phyloP scores from a whole-genome alignment of 768 basidiomycete genomes.

The Clavulina sp. region DNA sequence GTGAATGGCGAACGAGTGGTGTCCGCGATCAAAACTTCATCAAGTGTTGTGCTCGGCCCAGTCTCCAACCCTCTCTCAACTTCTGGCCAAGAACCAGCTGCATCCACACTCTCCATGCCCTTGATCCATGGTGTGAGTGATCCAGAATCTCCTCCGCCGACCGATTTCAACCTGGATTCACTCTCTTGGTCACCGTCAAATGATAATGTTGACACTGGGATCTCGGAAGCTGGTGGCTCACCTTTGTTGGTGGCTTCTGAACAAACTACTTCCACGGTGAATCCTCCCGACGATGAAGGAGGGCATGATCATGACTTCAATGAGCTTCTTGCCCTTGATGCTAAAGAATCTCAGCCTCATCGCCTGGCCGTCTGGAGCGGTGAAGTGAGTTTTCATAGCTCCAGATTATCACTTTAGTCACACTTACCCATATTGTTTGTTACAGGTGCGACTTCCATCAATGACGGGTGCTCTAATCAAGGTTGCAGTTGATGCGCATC shows the following conservation, averaged over 20 bases:
- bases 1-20: neutral
- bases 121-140: no score
- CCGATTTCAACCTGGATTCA: neutral
- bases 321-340: conserved; percentile 54
- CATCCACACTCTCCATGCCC: no score
- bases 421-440: neutral
- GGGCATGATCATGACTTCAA: conserved; percentile 66
- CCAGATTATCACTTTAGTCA: neutral
- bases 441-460: neutral
- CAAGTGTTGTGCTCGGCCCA: neutral
- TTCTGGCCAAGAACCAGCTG: neutral
- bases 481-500: conserved; percentile 42
- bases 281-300: no score
- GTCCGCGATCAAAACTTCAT: neutral
- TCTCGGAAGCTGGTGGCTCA: no score
- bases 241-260: no score
- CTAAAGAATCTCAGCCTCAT: conserved; percentile 33
- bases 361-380: conserved; percentile 54
- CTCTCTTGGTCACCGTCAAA: no score
- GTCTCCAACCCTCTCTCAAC: neutral
- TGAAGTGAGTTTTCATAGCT: conserved; percentile 32
- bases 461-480: conserved; percentile 35
- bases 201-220: no score
- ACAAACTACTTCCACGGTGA: no score
- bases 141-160: neutral